Base-by-base conservation (phyloP, 345 rosid genomes). In the Physaria fendleri region DNA sequence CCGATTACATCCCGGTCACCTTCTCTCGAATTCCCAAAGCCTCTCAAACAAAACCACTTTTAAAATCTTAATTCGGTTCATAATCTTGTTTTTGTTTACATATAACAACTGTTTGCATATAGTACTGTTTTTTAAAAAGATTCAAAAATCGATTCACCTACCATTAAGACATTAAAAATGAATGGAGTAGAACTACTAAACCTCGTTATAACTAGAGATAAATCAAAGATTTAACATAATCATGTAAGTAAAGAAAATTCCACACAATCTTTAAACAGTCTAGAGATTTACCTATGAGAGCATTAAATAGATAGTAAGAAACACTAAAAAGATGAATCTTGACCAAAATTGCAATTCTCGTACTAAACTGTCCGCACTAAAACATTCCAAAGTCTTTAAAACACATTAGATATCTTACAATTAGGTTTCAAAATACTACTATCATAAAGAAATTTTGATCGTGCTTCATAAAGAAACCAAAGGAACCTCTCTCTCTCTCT, bases 1-100 rank as follows among this genome's bases (percentile, higher is more conserved):
- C 95, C 87, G 96, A 78, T 60, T 61, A 71, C 70, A 71, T 59
- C n/a, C 82, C 91, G 89, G 95, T 89, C 35, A 53, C 22, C 70
- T 56, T 50, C 59, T 15, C 62, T 58, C 25, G 62, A 64, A 35
- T 30, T 55, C 70, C 62, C 48, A 40, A 37, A 17, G 46, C 64
- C 65, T 46, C 64, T 56, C 74, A 69, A 69, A 70, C 59, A 63
- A 50, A 59, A 55, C 64, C n/a, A 32, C 6, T 56, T 48, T 56
- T 41, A 47, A 12, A 41, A 3, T 32, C 25, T 34, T 42, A 4
- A 14, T 42, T 34, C 4, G n/a, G 9, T 46, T 15, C 32, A 5
- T 16, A 38, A 22, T 40, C 35, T 66, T 28, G 18, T 14, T 0
- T 32, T 23, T 24, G 5, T 40, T 30, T 12, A 18, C 30, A n/a